Conservation (phyloP, 2,329 filamentous ascomycete genomes). For the Hypoxylon sp. region DNA sequence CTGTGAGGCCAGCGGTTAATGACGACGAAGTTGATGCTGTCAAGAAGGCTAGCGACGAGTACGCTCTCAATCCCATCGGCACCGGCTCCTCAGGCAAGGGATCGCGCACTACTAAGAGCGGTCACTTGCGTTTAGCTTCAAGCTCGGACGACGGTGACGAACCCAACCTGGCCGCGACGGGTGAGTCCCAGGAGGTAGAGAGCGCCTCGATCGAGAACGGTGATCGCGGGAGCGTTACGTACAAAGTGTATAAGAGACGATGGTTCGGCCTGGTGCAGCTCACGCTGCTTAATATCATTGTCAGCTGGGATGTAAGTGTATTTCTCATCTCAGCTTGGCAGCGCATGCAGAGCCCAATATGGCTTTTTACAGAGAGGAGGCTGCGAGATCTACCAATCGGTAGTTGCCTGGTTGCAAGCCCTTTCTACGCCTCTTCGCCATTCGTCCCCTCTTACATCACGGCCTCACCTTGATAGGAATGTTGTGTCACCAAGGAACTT, state of each 20-base stretch:
- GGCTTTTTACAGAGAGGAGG: not conserved
- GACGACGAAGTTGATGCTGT: constrained; percentile 38
- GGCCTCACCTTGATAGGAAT: constrained; percentile 30
- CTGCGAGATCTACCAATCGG: constrained; percentile 34
- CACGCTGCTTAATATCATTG: constrained; percentile 89
- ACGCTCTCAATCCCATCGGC: constrained; percentile 44
- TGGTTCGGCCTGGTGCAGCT: constrained; percentile 91
- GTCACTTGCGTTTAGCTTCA: constrained; percentile 47
- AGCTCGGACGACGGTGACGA: constrained; percentile 41
- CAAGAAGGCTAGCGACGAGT: constrained; percentile 46
- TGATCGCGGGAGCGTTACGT: constrained; percentile 41
- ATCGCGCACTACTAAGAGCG: constrained; percentile 30
- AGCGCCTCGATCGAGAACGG: constrained; percentile 38
- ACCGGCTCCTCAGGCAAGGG: constrained; percentile 31
- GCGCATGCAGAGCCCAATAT: constrained; percentile 7
- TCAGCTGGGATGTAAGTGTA: constrained; percentile 91
- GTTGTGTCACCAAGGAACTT: constrained; percentile 13
- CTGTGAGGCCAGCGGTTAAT: constrained; percentile 19
- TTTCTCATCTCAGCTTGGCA: constrained; percentile 6
- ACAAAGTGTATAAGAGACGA: constrained; percentile 78
- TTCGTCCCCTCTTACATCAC: constrained; percentile 20
- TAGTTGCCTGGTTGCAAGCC: constrained; percentile 19
- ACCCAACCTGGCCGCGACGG: constrained; percentile 31
- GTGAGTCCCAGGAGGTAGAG: constrained; percentile 31
- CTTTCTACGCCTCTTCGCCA: not conserved